A percentile compares a stretch with the other conserved stretches of the same genome.
These are phyloP conservation scores for Theileria annulata DNA, from an alignment of 169 alveolate species.

Conservation along the genomic window DNA sequence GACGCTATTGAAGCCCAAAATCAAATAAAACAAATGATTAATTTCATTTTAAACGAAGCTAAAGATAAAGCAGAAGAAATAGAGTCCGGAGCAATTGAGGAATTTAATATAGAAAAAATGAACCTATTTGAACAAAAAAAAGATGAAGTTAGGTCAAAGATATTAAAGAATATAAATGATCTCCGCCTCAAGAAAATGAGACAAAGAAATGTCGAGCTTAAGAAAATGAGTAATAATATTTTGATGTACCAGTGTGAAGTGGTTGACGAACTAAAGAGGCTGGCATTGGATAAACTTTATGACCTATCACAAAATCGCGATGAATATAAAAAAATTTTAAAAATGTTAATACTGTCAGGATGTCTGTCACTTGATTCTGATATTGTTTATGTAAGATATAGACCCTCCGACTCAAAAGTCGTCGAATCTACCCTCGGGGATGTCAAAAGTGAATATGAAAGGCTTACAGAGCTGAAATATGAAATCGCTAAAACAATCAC, in stretches of 20 bases:
- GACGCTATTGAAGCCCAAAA: constrained; percentile 90
- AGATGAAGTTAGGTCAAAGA: constrained; percentile 85
- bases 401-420: constrained; percentile 80
- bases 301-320: constrained; percentile 63
- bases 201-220: constrained; percentile 85
- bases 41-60: constrained; percentile 91
- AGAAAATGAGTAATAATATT: constrained; percentile 84
- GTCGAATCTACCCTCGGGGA: constrained; percentile 80
- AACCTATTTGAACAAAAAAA: constrained; percentile 87
- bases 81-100: constrained; percentile 90
- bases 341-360: constrained; percentile 80
- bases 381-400: constrained; percentile 81
- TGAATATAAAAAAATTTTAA: constrained; percentile 74
- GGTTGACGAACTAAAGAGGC: constrained; percentile 74
- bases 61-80: constrained; percentile 91
- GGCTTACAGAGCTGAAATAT: constrained; percentile 70
- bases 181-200: constrained; percentile 81
- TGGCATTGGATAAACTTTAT: constrained; percentile 77
- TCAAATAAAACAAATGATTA: constrained; percentile 92
- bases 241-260: constrained; percentile 83
- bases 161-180: constrained; percentile 73
- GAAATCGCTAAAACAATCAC: constrained; percentile 74
- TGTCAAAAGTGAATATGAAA: constrained; percentile 75
- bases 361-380: constrained; percentile 77
- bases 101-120: constrained; percentile 88